These are phyloP conservation scores for Fusarium sp. DNA, from an alignment of 2,329 filamentous ascomycete genomes.

Conservation along the genomic window DNA sequence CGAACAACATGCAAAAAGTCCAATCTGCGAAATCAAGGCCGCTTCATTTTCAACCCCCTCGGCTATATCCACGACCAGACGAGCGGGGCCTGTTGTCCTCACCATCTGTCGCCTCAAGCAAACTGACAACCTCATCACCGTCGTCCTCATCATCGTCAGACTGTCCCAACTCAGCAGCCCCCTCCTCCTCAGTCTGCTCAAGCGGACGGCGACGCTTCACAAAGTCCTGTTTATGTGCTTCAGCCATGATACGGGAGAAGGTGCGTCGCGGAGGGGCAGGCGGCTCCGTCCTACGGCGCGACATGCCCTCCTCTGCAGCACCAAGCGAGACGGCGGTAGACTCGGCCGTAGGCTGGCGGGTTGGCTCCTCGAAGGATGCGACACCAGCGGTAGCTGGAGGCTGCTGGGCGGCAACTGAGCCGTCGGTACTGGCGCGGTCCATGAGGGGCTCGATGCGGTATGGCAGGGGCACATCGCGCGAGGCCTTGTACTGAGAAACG, in stretches of 20 bases:
- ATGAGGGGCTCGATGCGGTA: slow-evolving; percentile 72
- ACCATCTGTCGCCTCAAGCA: slow-evolving; percentile 46
- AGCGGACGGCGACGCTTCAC: slow-evolving; percentile 74
- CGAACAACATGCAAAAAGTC: neutral
- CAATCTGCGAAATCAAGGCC: neutral
- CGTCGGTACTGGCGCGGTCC: slow-evolving; percentile 55
- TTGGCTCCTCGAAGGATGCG: slow-evolving; percentile 12
- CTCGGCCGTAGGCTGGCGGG: slow-evolving; percentile 32
- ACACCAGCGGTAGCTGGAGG: neutral
- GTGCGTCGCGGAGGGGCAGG: slow-evolving; percentile 33
- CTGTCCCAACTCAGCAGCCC: slow-evolving; percentile 43
- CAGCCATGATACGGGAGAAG: slow-evolving; percentile 76
- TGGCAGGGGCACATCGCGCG: slow-evolving; percentile 86
- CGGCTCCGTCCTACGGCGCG: slow-evolving; percentile 51
- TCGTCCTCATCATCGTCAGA: slow-evolving; percentile 53
- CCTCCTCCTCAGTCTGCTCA: slow-evolving; percentile 42
- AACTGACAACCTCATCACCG: slow-evolving; percentile 37
- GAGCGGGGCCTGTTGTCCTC: slow-evolving; percentile 36
- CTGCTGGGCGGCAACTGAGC: slow-evolving; percentile 25
- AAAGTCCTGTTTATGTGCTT: slow-evolving; percentile 92
- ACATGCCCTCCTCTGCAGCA: slow-evolving; percentile 34
- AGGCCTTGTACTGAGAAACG: slow-evolving; percentile 89
- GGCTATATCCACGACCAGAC: slow-evolving; percentile 27
- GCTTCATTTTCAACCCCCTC: neutral
- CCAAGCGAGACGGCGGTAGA: slow-evolving; percentile 32